Conservation (phyloP, 2,329 filamentous ascomycete genomes). For the Xylaria polymorpha region DNA sequence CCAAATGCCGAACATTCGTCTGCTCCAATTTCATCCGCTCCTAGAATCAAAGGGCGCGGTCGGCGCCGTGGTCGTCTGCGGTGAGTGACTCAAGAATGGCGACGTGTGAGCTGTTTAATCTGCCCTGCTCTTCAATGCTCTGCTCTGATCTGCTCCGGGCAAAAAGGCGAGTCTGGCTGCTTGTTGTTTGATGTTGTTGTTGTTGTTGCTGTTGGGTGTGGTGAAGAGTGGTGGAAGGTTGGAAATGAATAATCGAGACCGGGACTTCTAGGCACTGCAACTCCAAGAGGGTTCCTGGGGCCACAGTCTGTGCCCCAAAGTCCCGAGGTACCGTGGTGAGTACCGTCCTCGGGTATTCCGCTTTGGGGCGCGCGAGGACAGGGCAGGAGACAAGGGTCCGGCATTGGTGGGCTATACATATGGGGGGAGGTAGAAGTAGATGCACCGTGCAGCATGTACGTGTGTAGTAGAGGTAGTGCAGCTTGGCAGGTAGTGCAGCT, state of each 20-base stretch:
- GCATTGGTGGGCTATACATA: conserved; percentile 27
- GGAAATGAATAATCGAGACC: conserved; percentile 21
- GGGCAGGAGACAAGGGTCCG: conserved; percentile 9
- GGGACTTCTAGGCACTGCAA: conserved; percentile 20
- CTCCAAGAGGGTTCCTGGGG: conserved; percentile 31
- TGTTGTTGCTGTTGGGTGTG: not conserved
- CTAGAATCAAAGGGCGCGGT: conserved; percentile 25
- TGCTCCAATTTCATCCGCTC: conserved; percentile 43
- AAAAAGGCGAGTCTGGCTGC: conserved; percentile 20
- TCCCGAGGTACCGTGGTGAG: conserved; percentile 31
- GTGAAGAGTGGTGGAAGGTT: conserved; percentile 29
- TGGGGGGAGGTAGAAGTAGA: conserved; percentile 31
- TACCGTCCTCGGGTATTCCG: conserved; percentile 39
- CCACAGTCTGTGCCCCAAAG: conserved; percentile 35
- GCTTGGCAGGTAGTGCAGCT: not conserved
- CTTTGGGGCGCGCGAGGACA: conserved; percentile 30
- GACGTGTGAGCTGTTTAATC: conserved; percentile 6
- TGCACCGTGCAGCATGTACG: conserved; percentile 19
- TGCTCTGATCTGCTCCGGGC: conserved; percentile 9
- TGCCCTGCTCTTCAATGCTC: conserved; percentile 13
- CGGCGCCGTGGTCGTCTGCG: conserved; percentile 9
- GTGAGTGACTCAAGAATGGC: conserved; percentile 4
- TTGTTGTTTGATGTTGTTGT: not conserved
- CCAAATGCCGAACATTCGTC: conserved; percentile 35
- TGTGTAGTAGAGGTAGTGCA: not conserved